These are phyloP conservation scores for Stellera chamaejasme DNA, from an alignment of 345 rosid species.

Conservation along the genomic window DNA sequence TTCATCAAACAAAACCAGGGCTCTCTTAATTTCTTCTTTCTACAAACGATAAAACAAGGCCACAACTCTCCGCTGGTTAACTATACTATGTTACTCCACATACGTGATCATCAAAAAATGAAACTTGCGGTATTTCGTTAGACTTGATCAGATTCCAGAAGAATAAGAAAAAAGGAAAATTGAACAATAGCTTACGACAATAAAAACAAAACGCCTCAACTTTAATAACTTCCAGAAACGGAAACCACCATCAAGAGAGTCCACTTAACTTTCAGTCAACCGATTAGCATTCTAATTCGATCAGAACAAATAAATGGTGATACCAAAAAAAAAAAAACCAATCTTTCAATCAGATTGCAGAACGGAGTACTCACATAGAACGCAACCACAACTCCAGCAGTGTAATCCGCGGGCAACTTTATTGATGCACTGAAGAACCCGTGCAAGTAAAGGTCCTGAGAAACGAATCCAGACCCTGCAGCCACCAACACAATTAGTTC, in stretches of 20 bases:
- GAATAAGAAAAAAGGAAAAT: background rate
- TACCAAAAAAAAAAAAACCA: background rate
- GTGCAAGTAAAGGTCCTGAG: constrained; percentile 69
- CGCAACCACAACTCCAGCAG: constrained; percentile 88
- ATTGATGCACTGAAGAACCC: constrained; percentile 89
- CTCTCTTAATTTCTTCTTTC: background rate
- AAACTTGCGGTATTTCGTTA: no score
- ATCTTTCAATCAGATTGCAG: constrained; percentile 1
- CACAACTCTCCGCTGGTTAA: background rate
- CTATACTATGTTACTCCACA: no score
- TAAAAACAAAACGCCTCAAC: background rate
- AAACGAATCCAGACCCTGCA: constrained; percentile 89
- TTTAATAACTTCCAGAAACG: background rate
- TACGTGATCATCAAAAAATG: no score
- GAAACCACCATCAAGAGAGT: background rate
- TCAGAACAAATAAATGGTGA: background rate
- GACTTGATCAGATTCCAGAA: no score
- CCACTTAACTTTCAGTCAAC: background rate
- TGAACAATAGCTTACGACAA: background rate
- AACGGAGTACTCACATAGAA: constrained; percentile 56
- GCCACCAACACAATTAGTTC: background rate
- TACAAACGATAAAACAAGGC: no score
- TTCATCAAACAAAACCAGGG: background rate
- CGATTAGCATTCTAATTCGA: background rate
- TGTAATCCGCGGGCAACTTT: constrained; percentile 76